Evolutionary conservation across 2,329 filamentous ascomycete genomes (phyloP).

Genomic region (Colletotrichum somersetense): DNA sequence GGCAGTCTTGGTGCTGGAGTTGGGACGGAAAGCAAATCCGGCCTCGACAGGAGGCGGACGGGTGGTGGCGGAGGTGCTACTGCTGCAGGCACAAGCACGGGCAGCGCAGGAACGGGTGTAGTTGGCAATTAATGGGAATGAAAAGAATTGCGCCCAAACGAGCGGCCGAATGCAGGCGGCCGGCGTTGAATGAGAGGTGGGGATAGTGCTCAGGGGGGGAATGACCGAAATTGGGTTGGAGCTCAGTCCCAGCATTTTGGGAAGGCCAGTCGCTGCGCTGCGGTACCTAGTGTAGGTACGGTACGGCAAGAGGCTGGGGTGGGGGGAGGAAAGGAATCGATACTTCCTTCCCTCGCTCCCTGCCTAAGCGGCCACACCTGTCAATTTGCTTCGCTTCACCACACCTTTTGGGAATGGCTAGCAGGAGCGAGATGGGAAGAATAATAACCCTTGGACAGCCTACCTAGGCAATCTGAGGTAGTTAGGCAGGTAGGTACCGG

Average conservation of each 20-base stretch:
- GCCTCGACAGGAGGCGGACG: conserved; percentile 1
- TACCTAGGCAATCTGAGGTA: neutral
- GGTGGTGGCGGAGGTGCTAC: neutral
- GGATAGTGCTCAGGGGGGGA: conserved; percentile 31
- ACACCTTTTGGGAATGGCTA: neutral
- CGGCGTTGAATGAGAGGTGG: conserved; percentile 12
- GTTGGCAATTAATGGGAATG: conserved; percentile 25
- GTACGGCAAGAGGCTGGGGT: conserved; percentile 10
- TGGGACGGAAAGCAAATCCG: neutral
- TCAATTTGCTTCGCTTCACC: neutral
- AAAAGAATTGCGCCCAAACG: conserved; percentile 16
- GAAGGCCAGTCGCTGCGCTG: conserved; percentile 24
- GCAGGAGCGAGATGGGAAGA: neutral
- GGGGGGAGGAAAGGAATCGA: neutral
- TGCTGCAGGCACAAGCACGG: neutral
- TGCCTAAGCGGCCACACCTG: conserved; percentile 3
- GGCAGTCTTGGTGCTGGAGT: neutral
- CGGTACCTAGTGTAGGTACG: neutral
- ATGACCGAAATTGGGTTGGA: conserved; percentile 36
- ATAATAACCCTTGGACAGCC: neutral
- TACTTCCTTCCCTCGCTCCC: conserved; percentile 1
- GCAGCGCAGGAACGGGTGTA: neutral
- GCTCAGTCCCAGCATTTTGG: conserved; percentile 41
- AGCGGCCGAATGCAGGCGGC: conserved; percentile 1
- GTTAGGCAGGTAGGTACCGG: no score